phyloP scores from a whole-genome alignment of 1,284 basidiomycete species.

The Trametes hirsuta region DNA sequence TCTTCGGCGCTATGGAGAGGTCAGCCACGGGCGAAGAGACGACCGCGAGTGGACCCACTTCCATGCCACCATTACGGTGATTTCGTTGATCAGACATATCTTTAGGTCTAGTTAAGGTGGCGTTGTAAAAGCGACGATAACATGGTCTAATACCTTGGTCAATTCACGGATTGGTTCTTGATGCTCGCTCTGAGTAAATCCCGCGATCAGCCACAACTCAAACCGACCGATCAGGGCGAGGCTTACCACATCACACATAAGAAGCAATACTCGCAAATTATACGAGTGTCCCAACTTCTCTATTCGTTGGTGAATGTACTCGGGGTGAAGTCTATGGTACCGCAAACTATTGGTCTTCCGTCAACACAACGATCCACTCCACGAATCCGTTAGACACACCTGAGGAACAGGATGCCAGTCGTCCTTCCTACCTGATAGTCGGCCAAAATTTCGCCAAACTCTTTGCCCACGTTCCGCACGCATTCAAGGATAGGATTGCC shows the following conservation, averaged over 20 bases:
- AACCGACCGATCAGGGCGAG: background rate
- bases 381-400: constrained; percentile 47
- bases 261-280: constrained; percentile 84
- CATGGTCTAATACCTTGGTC: constrained; percentile 63
- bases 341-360: constrained; percentile 63
- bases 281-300: constrained; percentile 84
- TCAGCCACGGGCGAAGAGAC: background rate
- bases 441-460: constrained; percentile 92
- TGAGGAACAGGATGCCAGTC: constrained; percentile 90
- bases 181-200: constrained; percentile 74
- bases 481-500: constrained; percentile 87
- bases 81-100: constrained; percentile 88
- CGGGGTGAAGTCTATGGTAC: constrained; percentile 96
- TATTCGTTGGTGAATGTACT: constrained; percentile 93
- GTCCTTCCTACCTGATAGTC: constrained; percentile 98
- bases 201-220: background rate
- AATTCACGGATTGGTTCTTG: constrained; percentile 90
- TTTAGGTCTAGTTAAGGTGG: constrained; percentile 28
- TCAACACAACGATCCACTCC: background rate
- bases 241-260: constrained; percentile 91
- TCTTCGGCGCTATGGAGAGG: constrained; percentile 72
- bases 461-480: constrained; percentile 89
- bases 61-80: constrained; percentile 93
- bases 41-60: constrained; percentile 57
- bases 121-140: background rate